Conservation (phyloP, 148 eudicot genomes). For the Fallopia convolvulus region DNA sequence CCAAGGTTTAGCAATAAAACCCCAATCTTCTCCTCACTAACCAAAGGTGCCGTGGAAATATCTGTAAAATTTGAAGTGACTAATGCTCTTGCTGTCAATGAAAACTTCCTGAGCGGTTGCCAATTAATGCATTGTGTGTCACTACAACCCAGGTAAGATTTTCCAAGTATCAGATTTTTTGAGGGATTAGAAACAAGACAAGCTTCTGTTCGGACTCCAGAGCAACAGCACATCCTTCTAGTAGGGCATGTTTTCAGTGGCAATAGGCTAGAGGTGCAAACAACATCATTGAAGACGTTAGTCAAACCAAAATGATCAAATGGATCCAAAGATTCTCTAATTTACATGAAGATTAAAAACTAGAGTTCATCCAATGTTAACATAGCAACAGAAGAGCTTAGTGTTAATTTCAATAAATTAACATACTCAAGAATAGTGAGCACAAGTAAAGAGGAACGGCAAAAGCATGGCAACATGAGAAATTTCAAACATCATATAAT, state of each 20-base stretch:
- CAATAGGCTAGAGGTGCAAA: slow-evolving; percentile 35
- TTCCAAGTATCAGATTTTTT: slow-evolving; percentile 28
- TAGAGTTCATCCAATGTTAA: background rate
- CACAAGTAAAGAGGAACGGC: background rate
- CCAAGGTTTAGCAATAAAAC: slow-evolving; percentile 93
- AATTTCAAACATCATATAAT: too few species aligned
- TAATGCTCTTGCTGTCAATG: slow-evolving; percentile 40
- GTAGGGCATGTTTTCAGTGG: slow-evolving; percentile 36
- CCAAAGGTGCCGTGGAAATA: slow-evolving; percentile 24
- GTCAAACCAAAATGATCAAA: background rate
- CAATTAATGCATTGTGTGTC: slow-evolving; percentile 27
- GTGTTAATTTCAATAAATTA: background rate
- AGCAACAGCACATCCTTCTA: slow-evolving; percentile 32
- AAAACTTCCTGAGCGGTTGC: slow-evolving; percentile 23
- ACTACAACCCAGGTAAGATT: slow-evolving; percentile 27
- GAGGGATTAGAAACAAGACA: slow-evolving; percentile 21
- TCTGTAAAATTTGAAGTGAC: slow-evolving; percentile 45
- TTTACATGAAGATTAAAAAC: background rate
- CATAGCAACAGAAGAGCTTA: background rate
- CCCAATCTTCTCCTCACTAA: slow-evolving; percentile 67
- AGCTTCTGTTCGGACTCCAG: slow-evolving; percentile 37
- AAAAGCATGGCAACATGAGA: background rate
- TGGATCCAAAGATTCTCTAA: background rate
- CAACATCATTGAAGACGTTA: background rate
- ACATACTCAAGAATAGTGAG: background rate